Conservation (phyloP, 1,284 basidiomycete species). For the Cryptococcus sp. region DNA sequence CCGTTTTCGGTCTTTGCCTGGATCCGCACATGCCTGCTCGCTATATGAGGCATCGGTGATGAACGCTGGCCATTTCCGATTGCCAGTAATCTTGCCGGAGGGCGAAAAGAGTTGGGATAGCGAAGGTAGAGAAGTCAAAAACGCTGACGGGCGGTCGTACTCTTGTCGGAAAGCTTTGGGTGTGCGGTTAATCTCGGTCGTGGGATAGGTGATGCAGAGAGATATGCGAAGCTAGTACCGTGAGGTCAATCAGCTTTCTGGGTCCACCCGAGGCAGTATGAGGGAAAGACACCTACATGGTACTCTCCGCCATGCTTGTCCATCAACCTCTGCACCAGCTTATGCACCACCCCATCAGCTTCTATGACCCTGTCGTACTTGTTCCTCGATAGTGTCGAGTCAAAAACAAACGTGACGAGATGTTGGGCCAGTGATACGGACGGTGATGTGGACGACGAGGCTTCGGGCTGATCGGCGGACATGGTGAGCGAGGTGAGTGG, state of each 20-base stretch:
- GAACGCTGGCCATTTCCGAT: conserved; percentile 25
- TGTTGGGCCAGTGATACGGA: conserved; percentile 15
- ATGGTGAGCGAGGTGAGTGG: neutral
- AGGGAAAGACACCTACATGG: conserved; percentile 25
- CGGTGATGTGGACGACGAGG: conserved; percentile 33
- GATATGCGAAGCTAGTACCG: conserved; percentile 14
- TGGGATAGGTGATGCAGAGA: conserved; percentile 21
- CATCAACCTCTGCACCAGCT: conserved; percentile 44
- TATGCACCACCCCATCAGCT: conserved; percentile 42
- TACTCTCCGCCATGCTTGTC: conserved; percentile 44
- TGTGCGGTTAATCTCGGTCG: neutral
- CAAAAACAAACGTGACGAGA: conserved; percentile 41
- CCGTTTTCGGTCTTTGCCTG: conserved; percentile 1
- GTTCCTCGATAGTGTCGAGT: conserved; percentile 36
- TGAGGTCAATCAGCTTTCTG: neutral
- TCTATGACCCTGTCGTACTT: conserved; percentile 41
- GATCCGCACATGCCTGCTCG: neutral
- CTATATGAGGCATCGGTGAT: neutral
- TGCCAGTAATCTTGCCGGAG: conserved; percentile 6
- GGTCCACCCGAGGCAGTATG: neutral
- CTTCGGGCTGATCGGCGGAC: conserved; percentile 33
- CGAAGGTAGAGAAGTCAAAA: conserved; percentile 40
- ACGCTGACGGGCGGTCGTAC: conserved; percentile 29
- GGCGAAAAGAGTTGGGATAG: conserved; percentile 21
- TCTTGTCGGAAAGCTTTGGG: conserved; percentile 19